Conservation (phyloP, 768 basidiomycete genomes). For the Trametes coccinea region DNA sequence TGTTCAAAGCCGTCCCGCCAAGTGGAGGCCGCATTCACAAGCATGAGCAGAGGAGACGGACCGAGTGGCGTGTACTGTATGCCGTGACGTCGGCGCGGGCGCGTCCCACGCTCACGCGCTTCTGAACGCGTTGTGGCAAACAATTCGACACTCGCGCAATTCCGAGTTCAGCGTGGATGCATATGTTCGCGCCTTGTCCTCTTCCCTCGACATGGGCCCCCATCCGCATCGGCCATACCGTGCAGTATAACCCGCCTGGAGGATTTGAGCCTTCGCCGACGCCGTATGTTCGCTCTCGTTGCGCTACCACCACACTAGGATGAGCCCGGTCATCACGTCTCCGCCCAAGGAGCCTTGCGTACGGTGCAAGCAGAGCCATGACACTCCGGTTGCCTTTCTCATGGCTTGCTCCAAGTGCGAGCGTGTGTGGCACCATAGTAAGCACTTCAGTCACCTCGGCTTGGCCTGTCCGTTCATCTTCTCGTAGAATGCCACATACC, state of each 20-base stretch:
- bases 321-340: background rate
- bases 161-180: too few species aligned
- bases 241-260: background rate
- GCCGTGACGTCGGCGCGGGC: background rate
- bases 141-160: background rate
- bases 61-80: background rate
- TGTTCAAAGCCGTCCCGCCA: too few species aligned
- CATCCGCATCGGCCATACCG: background rate
- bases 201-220: background rate
- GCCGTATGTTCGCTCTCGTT: background rate
- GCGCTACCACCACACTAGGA: background rate
- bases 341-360: slow-evolving; percentile 9
- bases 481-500: slow-evolving; percentile 23
- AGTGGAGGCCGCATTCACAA: too few species aligned
- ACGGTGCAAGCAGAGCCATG: slow-evolving; percentile 14
- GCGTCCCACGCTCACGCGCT: background rate
- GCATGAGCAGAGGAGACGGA: too few species aligned
- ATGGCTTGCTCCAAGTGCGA: slow-evolving; percentile 20
- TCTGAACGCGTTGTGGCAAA: background rate
- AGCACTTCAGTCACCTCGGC: background rate
- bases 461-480: background rate
- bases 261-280: background rate
- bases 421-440: slow-evolving; percentile 24
- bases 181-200: background rate
- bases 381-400: slow-evolving; percentile 15